Percentiles rank a stretch among this genome's conserved stretches.
These are phyloP conservation scores for Echinosophora koreensis DNA, from an alignment of 306 rosid genomes.

Conservation along the genomic window DNA sequence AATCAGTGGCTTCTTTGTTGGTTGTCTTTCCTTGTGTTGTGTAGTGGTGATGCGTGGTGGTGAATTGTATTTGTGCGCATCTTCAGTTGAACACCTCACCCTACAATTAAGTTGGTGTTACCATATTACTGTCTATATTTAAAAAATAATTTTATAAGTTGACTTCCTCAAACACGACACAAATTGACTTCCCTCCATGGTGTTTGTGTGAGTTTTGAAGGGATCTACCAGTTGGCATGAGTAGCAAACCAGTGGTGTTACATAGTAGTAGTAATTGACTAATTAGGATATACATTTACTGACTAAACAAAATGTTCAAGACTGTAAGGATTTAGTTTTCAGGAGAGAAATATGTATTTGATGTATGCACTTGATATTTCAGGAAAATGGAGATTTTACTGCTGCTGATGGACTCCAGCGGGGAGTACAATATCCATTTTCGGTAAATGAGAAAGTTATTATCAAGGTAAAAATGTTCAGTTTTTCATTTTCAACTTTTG, in stretches of 20 bases:
- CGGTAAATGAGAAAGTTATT: constrained; percentile 90
- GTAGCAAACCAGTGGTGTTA: constrained; percentile 31
- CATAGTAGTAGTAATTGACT: constrained; percentile 2
- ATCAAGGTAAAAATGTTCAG: constrained; percentile 72
- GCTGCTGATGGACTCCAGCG: constrained; percentile 69
- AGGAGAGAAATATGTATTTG: constrained; percentile 27
- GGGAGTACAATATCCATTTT: constrained; percentile 94
- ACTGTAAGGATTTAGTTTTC: constrained; percentile 38
- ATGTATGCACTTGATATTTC: constrained; percentile 39
- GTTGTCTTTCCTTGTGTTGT: background rate
- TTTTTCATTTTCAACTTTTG: constrained; percentile 34
- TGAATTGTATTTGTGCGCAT: constrained; percentile 3
- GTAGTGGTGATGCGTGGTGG: background rate
- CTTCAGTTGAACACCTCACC: background rate
- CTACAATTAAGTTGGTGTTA: background rate
- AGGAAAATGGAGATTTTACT: constrained; percentile 87
- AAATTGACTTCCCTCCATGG: background rate
- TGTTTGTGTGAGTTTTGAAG: constrained; percentile 27
- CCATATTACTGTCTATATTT: constrained; percentile 1
- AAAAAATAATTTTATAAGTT: constrained; percentile 2
- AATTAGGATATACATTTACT: constrained; percentile 13
- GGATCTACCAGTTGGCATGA: constrained; percentile 3
- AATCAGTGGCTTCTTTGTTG: constrained; percentile 14
- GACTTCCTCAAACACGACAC: background rate
- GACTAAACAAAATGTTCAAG: constrained; percentile 10